Base-by-base conservation (phyloP, 2,329 filamentous ascomycete genomes). In the Cladosporium sp. region DNA sequence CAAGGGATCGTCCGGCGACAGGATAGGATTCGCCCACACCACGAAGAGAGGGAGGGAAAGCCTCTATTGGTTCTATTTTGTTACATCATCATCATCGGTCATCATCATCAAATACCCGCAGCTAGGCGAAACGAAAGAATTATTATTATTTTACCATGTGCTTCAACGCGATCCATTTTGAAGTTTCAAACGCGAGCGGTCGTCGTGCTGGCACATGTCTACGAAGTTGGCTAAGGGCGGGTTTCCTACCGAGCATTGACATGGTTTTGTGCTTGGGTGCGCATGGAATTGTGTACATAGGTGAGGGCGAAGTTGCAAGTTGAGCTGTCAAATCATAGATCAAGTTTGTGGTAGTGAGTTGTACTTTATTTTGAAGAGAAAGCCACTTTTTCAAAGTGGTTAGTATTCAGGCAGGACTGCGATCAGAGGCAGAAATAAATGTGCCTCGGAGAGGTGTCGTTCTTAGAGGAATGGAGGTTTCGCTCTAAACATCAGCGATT, bases 81-180 rank as follows among this genome's bases (percentile, higher is more conserved):
- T 28, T 8, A 53, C 28, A 53, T 53, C 26, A 51, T 26, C 46
- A 49, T 48, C 23, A 21, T 48, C 16, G n/a, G n/a, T n/a, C n/a
- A n/a, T n/a, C n/a, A 49, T 51, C 48, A 53, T 53, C 48, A 28
- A 53, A 53, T 53, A 53, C 48, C 48, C 48, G 23, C 26, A 53
- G 39, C 23, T 53, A 13, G 48, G 48, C 48, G 48, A 53, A 53
- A 53, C 23, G 48, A 53, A 53, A 53, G 48, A 18, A 26, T 53
- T 53, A 25, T 18, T 53, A 25, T 28, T 53, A 28, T 53, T 53
- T 26, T 49, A 49, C 21, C 46, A 49, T 36, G 11, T 4, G 11
- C 16, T 36, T 7, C 14, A 3, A 5, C 16, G n/a, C 14, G 34
- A 39, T 14, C 14, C 14, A 8, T n/a, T 43, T 7, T 43, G 5